Conservation (phyloP, 768 basidiomycete species). For the Suillus subalutaceus region DNA sequence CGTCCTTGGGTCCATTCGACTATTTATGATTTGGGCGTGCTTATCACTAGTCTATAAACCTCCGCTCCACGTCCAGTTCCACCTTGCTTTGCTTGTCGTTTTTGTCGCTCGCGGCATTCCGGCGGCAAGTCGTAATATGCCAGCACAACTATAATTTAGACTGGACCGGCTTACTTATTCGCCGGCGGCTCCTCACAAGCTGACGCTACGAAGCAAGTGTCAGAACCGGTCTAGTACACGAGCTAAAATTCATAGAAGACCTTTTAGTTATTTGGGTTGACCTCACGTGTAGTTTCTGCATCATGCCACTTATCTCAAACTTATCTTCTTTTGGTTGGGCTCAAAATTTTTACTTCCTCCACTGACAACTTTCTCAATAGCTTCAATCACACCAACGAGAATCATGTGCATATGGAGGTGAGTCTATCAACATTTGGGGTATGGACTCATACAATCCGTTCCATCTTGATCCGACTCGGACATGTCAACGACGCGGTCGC, state of each 20-base stretch:
- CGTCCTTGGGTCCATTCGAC: too few species aligned
- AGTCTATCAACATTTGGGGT: slow-evolving; percentile 17
- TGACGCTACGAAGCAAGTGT: neutral
- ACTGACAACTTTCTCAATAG: slow-evolving; percentile 38
- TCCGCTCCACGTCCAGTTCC: neutral
- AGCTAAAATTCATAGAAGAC: neutral
- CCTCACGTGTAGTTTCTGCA: neutral
- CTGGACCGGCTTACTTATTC: neutral
- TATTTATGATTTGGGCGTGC: neutral
- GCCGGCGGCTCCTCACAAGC: neutral
- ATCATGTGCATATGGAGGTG: slow-evolving; percentile 78
- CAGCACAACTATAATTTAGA: neutral
- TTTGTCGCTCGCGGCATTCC: neutral
- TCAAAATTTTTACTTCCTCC: slow-evolving; percentile 13
- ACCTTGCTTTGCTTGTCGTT: neutral
- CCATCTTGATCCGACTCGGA: neutral
- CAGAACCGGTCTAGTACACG: neutral
- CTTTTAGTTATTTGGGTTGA: neutral
- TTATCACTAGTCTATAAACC: neutral
- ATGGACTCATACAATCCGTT: slow-evolving; percentile 17
- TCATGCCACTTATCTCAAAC: neutral
- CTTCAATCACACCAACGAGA: slow-evolving; percentile 72
- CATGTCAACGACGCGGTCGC: neutral
- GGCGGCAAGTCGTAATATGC: slow-evolving; percentile 3
- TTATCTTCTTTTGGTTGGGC: slow-evolving; percentile 7